phyloP scores from a whole-genome alignment of 2,329 filamentous ascomycete genomes.

The Calonectria pseudoreteaudii region DNA sequence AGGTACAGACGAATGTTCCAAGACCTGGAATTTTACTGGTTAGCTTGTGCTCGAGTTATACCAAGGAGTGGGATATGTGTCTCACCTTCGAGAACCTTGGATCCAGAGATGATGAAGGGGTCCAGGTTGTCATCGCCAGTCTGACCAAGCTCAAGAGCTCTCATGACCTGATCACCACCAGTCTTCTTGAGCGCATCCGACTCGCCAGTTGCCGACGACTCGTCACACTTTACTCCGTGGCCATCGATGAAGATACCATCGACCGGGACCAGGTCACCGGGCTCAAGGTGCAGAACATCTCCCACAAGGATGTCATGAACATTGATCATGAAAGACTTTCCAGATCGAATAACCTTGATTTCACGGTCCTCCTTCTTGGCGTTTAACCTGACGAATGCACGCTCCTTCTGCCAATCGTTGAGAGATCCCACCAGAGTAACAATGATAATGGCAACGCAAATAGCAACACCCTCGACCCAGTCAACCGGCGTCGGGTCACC shows the following conservation, averaged over 20 bases:
- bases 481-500: slow-evolving; percentile 60
- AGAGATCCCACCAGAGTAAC: slow-evolving; percentile 70
- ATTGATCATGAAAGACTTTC: slow-evolving; percentile 70
- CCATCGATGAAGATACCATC: slow-evolving; percentile 75
- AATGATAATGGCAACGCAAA: slow-evolving; percentile 71
- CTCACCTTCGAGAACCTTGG: slow-evolving; percentile 61
- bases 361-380: slow-evolving; percentile 71
- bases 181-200: slow-evolving; percentile 78
- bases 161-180: slow-evolving; percentile 66
- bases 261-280: slow-evolving; percentile 76
- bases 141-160: slow-evolving; percentile 56
- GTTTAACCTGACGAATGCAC: slow-evolving; percentile 72
- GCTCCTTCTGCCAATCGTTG: slow-evolving; percentile 76
- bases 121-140: slow-evolving; percentile 64
- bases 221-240: slow-evolving; percentile 69
- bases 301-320: slow-evolving; percentile 76
- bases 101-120: slow-evolving; percentile 71
- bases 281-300: slow-evolving; percentile 75
- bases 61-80: background rate
- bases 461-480: slow-evolving; percentile 76
- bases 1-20: slow-evolving; percentile 64
- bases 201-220: slow-evolving; percentile 78
- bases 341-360: slow-evolving; percentile 74
- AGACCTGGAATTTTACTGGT: slow-evolving; percentile 48
- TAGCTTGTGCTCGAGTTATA: background rate